A percentile compares a stretch with the other conserved stretches of the same genome.
Conservation (phyloP, 441 rosid species). For the Pelargonium fulgidum region DNA sequence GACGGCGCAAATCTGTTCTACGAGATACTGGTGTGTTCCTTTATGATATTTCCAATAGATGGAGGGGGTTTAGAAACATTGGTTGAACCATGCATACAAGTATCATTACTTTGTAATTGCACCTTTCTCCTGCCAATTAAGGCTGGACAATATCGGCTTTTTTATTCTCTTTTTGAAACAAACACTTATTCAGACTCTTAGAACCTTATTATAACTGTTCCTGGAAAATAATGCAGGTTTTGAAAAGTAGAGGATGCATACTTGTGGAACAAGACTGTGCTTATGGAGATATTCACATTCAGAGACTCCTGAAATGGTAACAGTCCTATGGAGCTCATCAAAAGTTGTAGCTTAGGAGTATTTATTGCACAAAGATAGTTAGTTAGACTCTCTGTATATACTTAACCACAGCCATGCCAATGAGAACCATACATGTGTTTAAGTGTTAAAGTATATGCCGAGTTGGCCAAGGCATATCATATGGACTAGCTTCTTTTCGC, state of each 20-base stretch:
- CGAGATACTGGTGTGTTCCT: constrained; percentile 60
- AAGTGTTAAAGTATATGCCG: neutral
- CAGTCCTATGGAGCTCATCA: constrained; percentile 10
- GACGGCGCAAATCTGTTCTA: constrained; percentile 69
- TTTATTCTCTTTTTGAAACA: neutral
- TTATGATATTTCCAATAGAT: neutral
- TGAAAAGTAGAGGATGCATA: constrained; percentile 53
- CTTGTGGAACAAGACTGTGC: constrained; percentile 53
- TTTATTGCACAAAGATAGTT: neutral
- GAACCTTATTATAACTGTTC: neutral
- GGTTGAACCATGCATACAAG: no score
- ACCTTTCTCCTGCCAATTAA: no score
- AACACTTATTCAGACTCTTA: neutral
- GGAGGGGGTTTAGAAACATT: no score
- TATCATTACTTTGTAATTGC: no score
- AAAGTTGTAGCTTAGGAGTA: neutral
- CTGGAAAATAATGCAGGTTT: constrained; percentile 42
- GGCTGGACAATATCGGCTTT: neutral
- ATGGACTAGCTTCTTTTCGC: no score
- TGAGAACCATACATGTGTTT: neutral
- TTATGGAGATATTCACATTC: constrained; percentile 46
- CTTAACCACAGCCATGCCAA: neutral
- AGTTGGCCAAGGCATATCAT: no score
- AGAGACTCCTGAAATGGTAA: constrained; percentile 33
- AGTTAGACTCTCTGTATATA: neutral